Percentiles rank a stretch among this genome's conserved stretches.
Conservation (phyloP, 2,329 filamentous ascomycete species). For the Emydomyces testavorans region DNA sequence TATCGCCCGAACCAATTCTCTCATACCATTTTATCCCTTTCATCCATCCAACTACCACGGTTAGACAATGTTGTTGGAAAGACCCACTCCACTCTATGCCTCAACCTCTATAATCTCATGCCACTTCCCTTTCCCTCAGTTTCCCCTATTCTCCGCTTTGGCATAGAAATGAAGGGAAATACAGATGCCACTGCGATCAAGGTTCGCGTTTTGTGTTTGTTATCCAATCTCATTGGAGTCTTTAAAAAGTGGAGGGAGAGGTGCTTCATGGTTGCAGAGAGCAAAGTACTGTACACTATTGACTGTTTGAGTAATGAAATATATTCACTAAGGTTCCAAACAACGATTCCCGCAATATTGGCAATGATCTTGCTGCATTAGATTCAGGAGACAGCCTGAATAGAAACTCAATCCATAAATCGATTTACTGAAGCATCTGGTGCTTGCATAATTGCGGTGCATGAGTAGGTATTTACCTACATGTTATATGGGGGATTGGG, state of each 20-base stretch:
- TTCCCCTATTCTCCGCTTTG: neutral
- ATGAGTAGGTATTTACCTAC: no score
- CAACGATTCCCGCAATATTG: no score
- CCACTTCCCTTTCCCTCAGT: neutral
- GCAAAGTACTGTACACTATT: constrained; percentile 8
- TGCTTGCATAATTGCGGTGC: no score
- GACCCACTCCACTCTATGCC: constrained; percentile 9
- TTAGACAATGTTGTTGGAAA: constrained; percentile 3
- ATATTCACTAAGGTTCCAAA: neutral
- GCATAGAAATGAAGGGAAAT: neutral
- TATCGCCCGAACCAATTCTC: neutral
- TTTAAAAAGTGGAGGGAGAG: neutral
- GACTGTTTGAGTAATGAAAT: neutral
- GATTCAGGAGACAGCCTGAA: no score
- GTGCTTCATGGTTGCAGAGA: neutral
- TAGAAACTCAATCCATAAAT: no score
- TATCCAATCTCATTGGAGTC: constrained; percentile 1
- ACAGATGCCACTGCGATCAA: neutral
- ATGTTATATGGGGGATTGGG: no score
- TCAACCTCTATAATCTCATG: neutral
- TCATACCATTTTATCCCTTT: neutral
- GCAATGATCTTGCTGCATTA: no score
- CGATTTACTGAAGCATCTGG: no score
- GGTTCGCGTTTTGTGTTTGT: neutral
- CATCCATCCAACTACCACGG: neutral